Base-by-base conservation (phyloP, 2,329 filamentous ascomycete genomes). In the Anthostomella pinea region DNA sequence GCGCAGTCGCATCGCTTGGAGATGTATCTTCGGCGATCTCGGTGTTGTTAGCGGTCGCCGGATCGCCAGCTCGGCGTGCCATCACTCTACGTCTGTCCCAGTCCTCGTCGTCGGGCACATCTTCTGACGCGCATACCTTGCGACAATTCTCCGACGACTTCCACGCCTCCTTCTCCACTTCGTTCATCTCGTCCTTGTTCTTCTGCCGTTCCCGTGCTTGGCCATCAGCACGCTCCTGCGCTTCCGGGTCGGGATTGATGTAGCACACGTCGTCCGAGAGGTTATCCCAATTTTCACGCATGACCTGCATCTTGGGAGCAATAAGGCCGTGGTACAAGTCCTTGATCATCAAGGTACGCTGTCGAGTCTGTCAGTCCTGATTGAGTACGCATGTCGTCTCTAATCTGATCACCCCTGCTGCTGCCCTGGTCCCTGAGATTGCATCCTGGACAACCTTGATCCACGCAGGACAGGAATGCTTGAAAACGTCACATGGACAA, bases 241-340 rank as follows among this genome's bases (percentile, higher is more conserved):
- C 59, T 2, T 50, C 55, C 4, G 61, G 55, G 19, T 65, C 63
- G 10, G 61, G 62, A 29, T 57, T 66, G 39, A 67, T 56, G 45
- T 70, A 73, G 46, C 66, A 69, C 8, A 60, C 58, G 30, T 73
- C 69, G 17, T 74, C 65, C 4, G 72, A 70, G 4, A 69, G 48
- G 46, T 78, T 77, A 51, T 77, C 68, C 73, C 73, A 78, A 32
- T 74, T 62, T 7, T 69, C 60, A 11, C 69, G 65, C 23, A 55
- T 51, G 4, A 59, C 48, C 19, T 62, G 54, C 44, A 76, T 58
- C 18, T 67, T 63, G 2, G 66, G 68, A 2, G 58, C 62, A 38
- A 77, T 65, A 40, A 77, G 67, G 33, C 65, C 57, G 4, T 70
- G 49, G 49, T 73, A 78, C 20, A 77, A 49, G 38, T 77, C 73